These are phyloP conservation scores for Triadica sebifera DNA, from an alignment of 345 rosid species.

Conservation along the genomic window DNA sequence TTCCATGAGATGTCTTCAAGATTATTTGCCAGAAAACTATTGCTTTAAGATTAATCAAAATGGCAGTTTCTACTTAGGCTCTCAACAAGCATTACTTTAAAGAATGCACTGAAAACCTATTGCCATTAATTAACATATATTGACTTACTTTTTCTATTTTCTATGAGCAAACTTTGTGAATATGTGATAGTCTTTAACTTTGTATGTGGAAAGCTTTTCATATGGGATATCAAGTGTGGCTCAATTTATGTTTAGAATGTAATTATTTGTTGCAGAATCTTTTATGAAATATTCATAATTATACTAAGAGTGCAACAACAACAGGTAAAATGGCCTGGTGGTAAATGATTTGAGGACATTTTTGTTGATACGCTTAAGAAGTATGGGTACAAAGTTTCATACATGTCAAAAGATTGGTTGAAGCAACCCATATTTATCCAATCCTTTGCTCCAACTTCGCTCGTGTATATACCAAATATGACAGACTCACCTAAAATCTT, in stretches of 20 bases:
- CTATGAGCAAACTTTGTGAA: background rate
- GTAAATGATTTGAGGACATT: conserved; percentile 71
- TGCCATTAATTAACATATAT: background rate
- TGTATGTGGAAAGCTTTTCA: background rate
- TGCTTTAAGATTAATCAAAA: conserved; percentile 1
- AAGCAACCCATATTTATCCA: conserved; percentile 84
- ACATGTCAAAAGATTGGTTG: conserved; percentile 76
- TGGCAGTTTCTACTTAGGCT: background rate
- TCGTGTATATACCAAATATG: conserved; percentile 54
- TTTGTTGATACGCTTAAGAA: conserved; percentile 70
- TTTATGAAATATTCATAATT: background rate
- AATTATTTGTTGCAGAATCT: background rate
- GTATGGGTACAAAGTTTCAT: conserved; percentile 78
- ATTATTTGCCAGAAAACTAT: background rate
- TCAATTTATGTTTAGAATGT: background rate
- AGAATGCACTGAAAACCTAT: background rate
- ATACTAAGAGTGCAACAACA: background rate
- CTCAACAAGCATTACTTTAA: background rate
- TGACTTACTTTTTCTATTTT: background rate
- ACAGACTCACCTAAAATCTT: conserved; percentile 79
- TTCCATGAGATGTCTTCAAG: background rate
- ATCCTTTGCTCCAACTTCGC: conserved; percentile 93
- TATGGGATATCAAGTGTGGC: background rate
- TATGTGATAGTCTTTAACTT: background rate
- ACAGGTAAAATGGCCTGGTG: conserved; percentile 85